Evolutionary conservation across 331 rosid species (phyloP).

Genomic region (Pyrus hybrid): DNA sequence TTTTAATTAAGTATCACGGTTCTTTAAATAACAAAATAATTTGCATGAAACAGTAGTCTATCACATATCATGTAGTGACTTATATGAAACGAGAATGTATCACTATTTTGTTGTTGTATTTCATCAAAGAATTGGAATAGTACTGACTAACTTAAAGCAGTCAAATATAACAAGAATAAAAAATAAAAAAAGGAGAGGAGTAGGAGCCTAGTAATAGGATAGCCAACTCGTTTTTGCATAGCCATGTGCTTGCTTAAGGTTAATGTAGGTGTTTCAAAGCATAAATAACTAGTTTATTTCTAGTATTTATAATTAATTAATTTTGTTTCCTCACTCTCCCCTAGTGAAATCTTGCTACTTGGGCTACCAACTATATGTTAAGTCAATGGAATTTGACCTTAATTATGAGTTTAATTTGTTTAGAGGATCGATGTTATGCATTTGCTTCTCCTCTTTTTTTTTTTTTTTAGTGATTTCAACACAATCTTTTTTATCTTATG

Average conservation of each 20-base stretch:
- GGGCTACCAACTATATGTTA: not conserved
- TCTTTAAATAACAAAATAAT: too few species aligned
- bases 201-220: not conserved
- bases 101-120: not conserved
- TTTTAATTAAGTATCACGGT: not conserved
- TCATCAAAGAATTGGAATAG: not conserved
- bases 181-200: not conserved
- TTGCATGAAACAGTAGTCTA: too few species aligned
- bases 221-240: conserved; percentile 11
- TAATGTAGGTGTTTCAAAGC: not conserved
- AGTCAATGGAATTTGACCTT: not conserved
- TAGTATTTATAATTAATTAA: not conserved
- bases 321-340: not conserved
- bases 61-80: too few species aligned
- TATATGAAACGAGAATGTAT: not conserved
- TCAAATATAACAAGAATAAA: not conserved
- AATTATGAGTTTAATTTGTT: not conserved
- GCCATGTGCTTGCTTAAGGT: conserved; percentile 16
- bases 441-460: not conserved
- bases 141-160: not conserved
- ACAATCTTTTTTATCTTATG: too few species aligned
- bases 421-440: not conserved
- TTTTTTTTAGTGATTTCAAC: too few species aligned
- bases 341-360: not conserved
- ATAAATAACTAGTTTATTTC: not conserved